These are phyloP conservation scores for Capsicum rhomboideum DNA, from an alignment of 257 asterid species.

Conservation along the genomic window DNA sequence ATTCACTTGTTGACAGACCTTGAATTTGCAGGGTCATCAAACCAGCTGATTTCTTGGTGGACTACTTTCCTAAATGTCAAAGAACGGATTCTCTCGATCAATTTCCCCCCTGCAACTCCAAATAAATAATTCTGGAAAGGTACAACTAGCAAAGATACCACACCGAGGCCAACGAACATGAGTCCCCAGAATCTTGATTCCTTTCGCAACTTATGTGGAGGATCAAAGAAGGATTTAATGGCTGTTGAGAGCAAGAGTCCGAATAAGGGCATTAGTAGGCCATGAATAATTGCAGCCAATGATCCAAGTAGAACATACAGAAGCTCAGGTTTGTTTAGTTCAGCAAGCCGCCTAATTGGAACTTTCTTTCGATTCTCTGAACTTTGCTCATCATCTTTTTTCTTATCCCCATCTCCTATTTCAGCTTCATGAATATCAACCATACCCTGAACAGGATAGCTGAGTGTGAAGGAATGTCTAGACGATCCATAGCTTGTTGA, in stretches of 20 bases:
- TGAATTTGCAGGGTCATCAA: constrained; percentile 26
- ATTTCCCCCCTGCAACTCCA: constrained; percentile 23
- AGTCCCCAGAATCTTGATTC: constrained; percentile 25
- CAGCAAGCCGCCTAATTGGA: background rate
- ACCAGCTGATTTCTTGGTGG: constrained; percentile 22
- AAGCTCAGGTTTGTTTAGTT: constrained; percentile 12
- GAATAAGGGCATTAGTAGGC: constrained; percentile 11
- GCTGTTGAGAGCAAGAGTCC: constrained; percentile 18
- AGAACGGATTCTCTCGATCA: constrained; percentile 11
- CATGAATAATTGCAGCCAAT: constrained; percentile 10
- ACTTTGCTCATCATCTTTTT: background rate
- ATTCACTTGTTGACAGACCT: constrained; percentile 3
- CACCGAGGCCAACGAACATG: constrained; percentile 14
- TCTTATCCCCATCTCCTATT: background rate
- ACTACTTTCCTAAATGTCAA: constrained; percentile 16
- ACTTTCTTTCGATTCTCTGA: background rate
- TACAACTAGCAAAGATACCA: constrained; percentile 2
- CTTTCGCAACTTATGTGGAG: constrained; percentile 4
- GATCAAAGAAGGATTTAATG: constrained; percentile 17
- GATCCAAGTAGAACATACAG: constrained; percentile 18
- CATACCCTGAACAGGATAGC: background rate
- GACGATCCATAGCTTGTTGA: background rate
- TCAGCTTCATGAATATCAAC: background rate
- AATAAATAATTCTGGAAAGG: constrained; percentile 15
- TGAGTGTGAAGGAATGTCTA: background rate